These are phyloP conservation scores for Aspergillus ruber DNA, from an alignment of 2,329 filamentous ascomycete genomes.

Conservation along the genomic window DNA sequence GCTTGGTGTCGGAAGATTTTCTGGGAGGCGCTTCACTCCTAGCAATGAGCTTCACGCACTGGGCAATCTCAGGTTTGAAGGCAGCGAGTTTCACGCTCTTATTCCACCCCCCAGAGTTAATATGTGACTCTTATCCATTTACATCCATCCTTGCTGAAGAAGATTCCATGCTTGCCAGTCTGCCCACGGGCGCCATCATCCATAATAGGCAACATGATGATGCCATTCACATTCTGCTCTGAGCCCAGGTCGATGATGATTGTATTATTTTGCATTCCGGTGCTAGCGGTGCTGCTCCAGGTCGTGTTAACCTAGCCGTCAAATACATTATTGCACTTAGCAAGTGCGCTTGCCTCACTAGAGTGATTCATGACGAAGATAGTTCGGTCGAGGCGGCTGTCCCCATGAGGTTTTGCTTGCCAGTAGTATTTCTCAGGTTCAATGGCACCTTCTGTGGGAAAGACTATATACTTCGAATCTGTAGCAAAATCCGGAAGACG, in stretches of 20 bases:
- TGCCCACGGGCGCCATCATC: constrained; percentile 5
- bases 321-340: constrained; percentile 9
- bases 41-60: constrained; percentile 12
- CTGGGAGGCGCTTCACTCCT: constrained; percentile 10
- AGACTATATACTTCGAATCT: neutral
- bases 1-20: neutral
- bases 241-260: constrained; percentile 8
- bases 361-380: neutral
- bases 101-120: constrained; percentile 14
- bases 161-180: constrained; percentile 11
- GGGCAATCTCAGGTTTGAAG: constrained; percentile 10
- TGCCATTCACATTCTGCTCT: constrained; percentile 8
- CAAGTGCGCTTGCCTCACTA: neutral
- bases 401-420: neutral
- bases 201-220: constrained; percentile 12
- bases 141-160: constrained; percentile 3
- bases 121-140: constrained; percentile 15
- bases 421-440: neutral
- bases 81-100: constrained; percentile 13
- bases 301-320: constrained; percentile 10
- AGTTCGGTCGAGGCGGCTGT: neutral
- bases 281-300: constrained; percentile 8
- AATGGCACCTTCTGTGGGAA: neutral
- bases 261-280: neutral
- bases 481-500: constrained; percentile 9